Evolutionary conservation across 2,329 filamentous ascomycete species (phyloP).

Genomic region (Penicillium sp.): DNA sequence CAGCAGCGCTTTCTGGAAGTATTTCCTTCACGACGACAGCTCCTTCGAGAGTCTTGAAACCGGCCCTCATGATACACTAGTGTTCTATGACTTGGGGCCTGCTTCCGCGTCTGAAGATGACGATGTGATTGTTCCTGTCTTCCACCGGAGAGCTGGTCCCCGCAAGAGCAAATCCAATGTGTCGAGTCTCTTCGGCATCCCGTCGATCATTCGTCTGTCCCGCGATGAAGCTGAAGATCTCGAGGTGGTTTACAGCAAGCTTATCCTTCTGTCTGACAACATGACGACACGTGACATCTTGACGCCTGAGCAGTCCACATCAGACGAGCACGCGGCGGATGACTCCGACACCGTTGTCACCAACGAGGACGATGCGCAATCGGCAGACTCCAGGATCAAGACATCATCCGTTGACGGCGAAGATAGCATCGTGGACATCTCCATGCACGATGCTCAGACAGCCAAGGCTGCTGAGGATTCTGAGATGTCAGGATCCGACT

Average conservation of each 20-base stretch:
- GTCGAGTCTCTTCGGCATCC: conserved; percentile 42
- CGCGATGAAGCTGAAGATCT: conserved; percentile 70
- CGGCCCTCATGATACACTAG: conserved; percentile 61
- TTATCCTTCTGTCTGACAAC: conserved; percentile 73
- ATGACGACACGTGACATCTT: conserved; percentile 73
- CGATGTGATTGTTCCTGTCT: conserved; percentile 51
- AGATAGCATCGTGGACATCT: conserved; percentile 87
- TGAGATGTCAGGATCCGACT: conserved; percentile 16
- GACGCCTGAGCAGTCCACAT: conserved; percentile 51
- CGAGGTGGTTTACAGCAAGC: conserved; percentile 75
- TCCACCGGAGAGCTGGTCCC: conserved; percentile 41
- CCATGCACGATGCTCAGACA: conserved; percentile 68
- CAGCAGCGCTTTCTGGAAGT: conserved; percentile 80
- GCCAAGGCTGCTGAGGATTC: conserved; percentile 19
- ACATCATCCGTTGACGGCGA: conserved; percentile 83
- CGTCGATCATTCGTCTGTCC: conserved; percentile 70
- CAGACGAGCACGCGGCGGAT: conserved; percentile 53
- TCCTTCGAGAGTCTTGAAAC: conserved; percentile 73
- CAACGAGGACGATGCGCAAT: conserved; percentile 62
- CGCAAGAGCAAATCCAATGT: conserved; percentile 27
- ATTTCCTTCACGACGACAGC: conserved; percentile 68
- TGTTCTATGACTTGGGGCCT: conserved; percentile 76
- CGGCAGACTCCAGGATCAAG: conserved; percentile 69
- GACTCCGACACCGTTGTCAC: conserved; percentile 72
- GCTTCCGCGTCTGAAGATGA: conserved; percentile 41